These are phyloP conservation scores for Xylariaceae sp. DNA, from an alignment of 2,329 filamentous ascomycete species.

Conservation along the genomic window DNA sequence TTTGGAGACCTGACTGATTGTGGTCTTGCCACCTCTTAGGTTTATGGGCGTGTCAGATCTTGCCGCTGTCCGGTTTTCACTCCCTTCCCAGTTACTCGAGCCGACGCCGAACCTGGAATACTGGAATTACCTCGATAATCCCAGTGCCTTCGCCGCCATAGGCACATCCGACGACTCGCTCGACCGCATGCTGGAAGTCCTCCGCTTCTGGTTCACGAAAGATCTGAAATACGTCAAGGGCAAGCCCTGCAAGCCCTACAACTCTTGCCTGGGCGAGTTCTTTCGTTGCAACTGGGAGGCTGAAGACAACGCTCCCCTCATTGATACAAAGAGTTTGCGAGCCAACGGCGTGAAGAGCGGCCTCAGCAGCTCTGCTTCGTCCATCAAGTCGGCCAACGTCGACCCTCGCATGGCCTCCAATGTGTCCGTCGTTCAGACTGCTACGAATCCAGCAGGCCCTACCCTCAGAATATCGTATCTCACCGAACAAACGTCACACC, in stretches of 20 bases:
- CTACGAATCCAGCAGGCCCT: constrained; percentile 38
- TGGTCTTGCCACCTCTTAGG: constrained; percentile 35
- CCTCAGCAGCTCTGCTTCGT: constrained; percentile 42
- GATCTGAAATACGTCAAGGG: constrained; percentile 98
- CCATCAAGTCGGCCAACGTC: constrained; percentile 41
- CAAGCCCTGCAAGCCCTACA: constrained; percentile 98
- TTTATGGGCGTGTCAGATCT: constrained; percentile 97
- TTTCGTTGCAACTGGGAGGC: constrained; percentile 98
- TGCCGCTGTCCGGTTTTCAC: constrained; percentile 88
- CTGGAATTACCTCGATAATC: constrained; percentile 96
- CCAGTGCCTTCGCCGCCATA: constrained; percentile 77
- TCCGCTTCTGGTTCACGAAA: constrained; percentile 98
- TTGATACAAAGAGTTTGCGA: constrained; percentile 45
- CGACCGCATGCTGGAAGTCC: constrained; percentile 88
- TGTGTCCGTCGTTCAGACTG: constrained; percentile 47
- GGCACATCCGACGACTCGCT: constrained; percentile 88
- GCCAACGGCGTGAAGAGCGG: constrained; percentile 28
- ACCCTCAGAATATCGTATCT: constrained; percentile 82
- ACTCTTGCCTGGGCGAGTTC: constrained; percentile 94
- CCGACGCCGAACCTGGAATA: constrained; percentile 97
- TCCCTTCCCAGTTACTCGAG: constrained; percentile 91
- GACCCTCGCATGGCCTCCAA: constrained; percentile 43
- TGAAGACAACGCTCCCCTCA: constrained; percentile 66
- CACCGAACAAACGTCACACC: constrained; percentile 96
- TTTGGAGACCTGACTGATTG: constrained; percentile 26